These are phyloP conservation scores for Exsudoporus frostii DNA, from an alignment of 768 basidiomycete species.

Conservation along the genomic window DNA sequence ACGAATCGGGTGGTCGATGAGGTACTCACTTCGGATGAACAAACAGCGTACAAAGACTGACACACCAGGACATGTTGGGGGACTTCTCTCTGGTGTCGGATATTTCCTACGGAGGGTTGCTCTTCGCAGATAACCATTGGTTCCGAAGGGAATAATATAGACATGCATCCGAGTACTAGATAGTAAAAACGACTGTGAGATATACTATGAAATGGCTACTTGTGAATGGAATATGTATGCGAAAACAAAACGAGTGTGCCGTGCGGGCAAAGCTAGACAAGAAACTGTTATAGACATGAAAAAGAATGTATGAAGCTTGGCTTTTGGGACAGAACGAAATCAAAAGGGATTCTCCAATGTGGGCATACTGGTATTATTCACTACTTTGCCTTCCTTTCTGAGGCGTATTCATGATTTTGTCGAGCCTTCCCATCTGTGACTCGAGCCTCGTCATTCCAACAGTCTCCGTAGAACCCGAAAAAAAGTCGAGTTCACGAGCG, in stretches of 20 bases:
- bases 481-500: constrained; percentile 49
- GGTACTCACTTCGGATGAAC: not conserved
- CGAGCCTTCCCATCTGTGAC: constrained; percentile 78
- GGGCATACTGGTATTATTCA: constrained; percentile 1
- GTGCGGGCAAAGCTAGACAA: constrained; percentile 2
- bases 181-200: constrained; percentile 5
- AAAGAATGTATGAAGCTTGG: not conserved
- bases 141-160: constrained; percentile 5
- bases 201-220: constrained; percentile 6
- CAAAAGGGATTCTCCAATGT: not conserved
- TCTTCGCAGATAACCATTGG: constrained; percentile 24
- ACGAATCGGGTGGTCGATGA: not conserved
- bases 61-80: constrained; percentile 68
- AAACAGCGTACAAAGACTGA: constrained; percentile 51
- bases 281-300: constrained; percentile 2
- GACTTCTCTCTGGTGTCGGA: constrained; percentile 56
- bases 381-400: constrained; percentile 32
- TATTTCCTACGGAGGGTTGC: constrained; percentile 42
- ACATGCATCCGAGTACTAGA: constrained; percentile 2
- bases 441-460: constrained; percentile 66
- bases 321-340: not conserved
- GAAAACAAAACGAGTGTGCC: constrained; percentile 15
- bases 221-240: constrained; percentile 10
- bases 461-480: constrained; percentile 29
- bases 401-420: constrained; percentile 76